Evolutionary conservation across 2,329 filamentous ascomycete genomes (phyloP).

Genomic region (Scytalidium lignicola): DNA sequence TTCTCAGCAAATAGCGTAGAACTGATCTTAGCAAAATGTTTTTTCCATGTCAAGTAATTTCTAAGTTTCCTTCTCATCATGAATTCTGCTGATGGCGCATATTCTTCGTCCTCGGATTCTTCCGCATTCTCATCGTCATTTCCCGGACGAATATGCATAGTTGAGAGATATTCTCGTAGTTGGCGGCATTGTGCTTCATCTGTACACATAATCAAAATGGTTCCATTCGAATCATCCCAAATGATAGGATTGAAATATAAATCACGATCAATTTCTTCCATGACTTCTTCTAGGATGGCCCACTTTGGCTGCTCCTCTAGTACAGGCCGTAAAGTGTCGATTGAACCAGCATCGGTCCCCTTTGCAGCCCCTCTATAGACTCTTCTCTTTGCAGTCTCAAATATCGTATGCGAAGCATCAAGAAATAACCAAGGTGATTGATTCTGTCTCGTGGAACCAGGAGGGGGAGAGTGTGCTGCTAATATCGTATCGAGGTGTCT

Average conservation of each 20-base stretch:
- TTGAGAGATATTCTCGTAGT: constrained; percentile 84
- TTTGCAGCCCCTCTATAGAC: constrained; percentile 59
- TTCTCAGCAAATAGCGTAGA: constrained; percentile 73
- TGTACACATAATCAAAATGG: constrained; percentile 91
- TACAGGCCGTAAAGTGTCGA: constrained; percentile 60
- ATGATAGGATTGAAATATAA: constrained; percentile 73
- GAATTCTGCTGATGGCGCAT: constrained; percentile 68
- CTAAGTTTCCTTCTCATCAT: constrained; percentile 89
- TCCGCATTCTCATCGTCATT: constrained; percentile 37
- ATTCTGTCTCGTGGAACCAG: constrained; percentile 79
- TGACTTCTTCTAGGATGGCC: constrained; percentile 78
- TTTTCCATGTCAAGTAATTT: constrained; percentile 86
- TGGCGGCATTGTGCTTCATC: constrained; percentile 83
- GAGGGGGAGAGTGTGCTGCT: constrained; percentile 81
- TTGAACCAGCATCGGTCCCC: constrained; percentile 29
- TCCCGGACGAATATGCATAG: constrained; percentile 68
- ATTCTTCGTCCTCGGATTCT: constrained; percentile 46
- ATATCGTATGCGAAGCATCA: constrained; percentile 90
- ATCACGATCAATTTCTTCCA: constrained; percentile 90
- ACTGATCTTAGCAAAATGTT: constrained; percentile 81
- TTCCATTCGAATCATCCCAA: constrained; percentile 84
- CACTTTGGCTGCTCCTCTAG: constrained; percentile 96
- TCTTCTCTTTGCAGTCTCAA: constrained; percentile 80
- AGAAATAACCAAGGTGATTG: constrained; percentile 96
- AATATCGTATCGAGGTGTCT: constrained; percentile 93